Base-by-base conservation (phyloP, 805 yeast genomes). In the Brettanomyces bruxellensis region DNA sequence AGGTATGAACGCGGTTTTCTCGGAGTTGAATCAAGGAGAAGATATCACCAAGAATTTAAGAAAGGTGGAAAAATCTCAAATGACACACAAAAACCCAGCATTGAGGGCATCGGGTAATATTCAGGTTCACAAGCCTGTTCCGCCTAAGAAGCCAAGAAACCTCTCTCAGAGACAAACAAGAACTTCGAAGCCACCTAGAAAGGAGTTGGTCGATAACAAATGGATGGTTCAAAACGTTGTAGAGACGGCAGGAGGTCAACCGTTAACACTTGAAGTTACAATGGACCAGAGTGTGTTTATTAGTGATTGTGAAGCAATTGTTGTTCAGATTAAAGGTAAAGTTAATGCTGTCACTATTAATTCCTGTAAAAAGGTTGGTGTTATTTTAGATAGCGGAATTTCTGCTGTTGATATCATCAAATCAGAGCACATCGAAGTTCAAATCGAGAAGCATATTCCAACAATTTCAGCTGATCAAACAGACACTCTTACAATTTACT, bases 71-170 rank as follows among this genome's bases (percentile, higher is more conserved):
- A 87, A 81, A 69, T 83, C 95, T 7, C 86, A 89, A 66, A 87
- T 86, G 89, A 88, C 96, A 23, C 96, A 88, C 66, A 89, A 88
- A 67, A 87, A 89, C 64, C 95, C 96, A 2, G 81, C 71, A 41
- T 71, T 90, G 55, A 83, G 96, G 57, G 74, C 70, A 9, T 64
- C 77, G 4, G 72, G 80, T 3, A 64, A 75, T 3, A 73, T 76
- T 23, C 72, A 76, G 3, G 62, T 70, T 1, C 72, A 73, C 59
- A 75, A 74, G 54, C 95, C 96, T 37, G 73, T 76, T 25, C 87
- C 86, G 40, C 95, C 96, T 49, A 86, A 83, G 72, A 88, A 88
- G 60, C 96, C 96, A 43, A 64, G 76, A 6, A 71, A 76, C 36
- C 69, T 88, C 51, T 71, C 78, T 4, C 47, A 49, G 12, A 46